Conservation (phyloP, 441 rosid genomes). For the Breynia disticha region DNA sequence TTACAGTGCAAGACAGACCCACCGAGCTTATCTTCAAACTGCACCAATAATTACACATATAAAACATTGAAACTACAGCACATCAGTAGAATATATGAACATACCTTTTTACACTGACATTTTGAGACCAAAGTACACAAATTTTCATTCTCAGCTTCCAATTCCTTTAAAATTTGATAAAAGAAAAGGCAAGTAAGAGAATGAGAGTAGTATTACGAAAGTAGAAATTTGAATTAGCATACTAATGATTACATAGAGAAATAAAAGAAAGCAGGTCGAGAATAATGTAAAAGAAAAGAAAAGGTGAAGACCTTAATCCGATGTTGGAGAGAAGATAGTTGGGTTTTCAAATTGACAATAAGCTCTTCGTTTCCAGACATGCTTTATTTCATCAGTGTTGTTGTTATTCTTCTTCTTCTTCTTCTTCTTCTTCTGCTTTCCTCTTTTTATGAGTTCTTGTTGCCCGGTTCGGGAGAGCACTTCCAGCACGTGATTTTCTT, state of each 20-base stretch:
- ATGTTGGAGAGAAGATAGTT: constrained; percentile 37
- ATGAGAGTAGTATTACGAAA: neutral
- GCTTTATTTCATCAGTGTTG: neutral
- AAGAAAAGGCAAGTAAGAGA: neutral
- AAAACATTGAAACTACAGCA: too few species aligned
- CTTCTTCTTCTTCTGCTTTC: too few species aligned
- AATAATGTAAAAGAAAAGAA: constrained; percentile 5
- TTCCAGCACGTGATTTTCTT: too few species aligned
- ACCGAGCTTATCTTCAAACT: constrained; percentile 31
- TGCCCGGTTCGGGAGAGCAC: too few species aligned
- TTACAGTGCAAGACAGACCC: constrained; percentile 17
- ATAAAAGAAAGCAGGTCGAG: neutral
- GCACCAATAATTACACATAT: constrained; percentile 6
- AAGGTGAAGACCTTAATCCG: constrained; percentile 42
- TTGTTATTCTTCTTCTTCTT: neutral
- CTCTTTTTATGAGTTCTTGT: too few species aligned
- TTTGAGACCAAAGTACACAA: constrained; percentile 41
- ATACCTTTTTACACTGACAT: constrained; percentile 50
- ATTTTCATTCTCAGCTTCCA: constrained; percentile 49
- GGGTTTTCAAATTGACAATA: constrained; percentile 18
- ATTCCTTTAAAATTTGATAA: constrained; percentile 31
- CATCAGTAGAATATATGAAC: neutral
- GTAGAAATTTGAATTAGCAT: too few species aligned
- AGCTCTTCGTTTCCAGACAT: constrained; percentile 7
- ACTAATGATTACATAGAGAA: too few species aligned